A percentile compares a stretch with the other conserved stretches of the same genome.
phyloP scores from a whole-genome alignment of 2,329 filamentous ascomycete species.

The Colletotrichum filicis region DNA sequence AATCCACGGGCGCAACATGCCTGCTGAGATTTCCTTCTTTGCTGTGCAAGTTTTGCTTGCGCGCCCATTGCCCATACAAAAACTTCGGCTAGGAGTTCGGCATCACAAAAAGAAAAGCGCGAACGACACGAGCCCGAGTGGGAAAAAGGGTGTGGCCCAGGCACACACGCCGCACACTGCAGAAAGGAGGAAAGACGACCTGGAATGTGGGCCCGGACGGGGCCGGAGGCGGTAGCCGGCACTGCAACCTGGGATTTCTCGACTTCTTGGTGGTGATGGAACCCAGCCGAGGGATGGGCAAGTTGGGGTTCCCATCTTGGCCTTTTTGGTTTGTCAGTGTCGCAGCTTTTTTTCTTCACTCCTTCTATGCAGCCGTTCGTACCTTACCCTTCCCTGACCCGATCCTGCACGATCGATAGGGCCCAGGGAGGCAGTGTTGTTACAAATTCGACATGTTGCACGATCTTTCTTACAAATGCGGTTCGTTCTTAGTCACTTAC shows the following conservation, averaged over 20 bases:
- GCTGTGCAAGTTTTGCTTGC: background rate
- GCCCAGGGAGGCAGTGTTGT: conserved; percentile 26
- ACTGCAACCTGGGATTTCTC: background rate
- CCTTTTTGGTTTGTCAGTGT: background rate
- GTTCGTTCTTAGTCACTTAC: background rate
- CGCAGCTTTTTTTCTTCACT: background rate
- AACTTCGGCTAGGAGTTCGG: conserved; percentile 23
- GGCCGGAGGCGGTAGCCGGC: conserved; percentile 27
- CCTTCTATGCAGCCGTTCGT: background rate
- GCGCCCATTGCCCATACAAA: background rate
- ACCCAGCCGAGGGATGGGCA: background rate
- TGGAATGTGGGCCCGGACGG: background rate
- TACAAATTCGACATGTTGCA: conserved; percentile 3
- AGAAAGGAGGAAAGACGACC: background rate
- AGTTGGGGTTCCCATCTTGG: background rate
- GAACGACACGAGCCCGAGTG: conserved; percentile 21
- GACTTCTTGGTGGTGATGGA: background rate
- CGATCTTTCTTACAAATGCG: background rate
- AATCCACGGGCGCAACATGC: background rate
- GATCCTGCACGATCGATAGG: background rate
- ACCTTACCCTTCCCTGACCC: background rate
- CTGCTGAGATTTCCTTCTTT: background rate
- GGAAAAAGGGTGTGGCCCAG: background rate
- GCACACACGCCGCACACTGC: background rate
- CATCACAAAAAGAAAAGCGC: conserved; percentile 10